A percentile compares a stretch with the other conserved stretches of the same genome.
These are phyloP conservation scores for Globisporangium apiculatum DNA, from an alignment of 352 stramenopile species.

Conservation along the genomic window DNA sequence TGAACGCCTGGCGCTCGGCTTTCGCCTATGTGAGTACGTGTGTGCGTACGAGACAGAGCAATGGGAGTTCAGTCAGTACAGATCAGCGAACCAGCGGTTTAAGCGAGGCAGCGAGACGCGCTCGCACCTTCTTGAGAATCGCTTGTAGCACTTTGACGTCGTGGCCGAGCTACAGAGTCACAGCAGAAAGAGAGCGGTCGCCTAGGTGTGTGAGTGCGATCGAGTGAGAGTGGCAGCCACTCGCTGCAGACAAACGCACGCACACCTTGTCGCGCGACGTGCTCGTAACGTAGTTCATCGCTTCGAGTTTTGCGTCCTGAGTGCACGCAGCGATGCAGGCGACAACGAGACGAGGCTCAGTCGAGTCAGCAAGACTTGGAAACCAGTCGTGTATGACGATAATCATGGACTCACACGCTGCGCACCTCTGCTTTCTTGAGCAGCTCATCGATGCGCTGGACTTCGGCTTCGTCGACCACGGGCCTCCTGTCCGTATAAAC, in stretches of 20 bases:
- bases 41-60: neutral
- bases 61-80: too few relatives aligned
- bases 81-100: too few relatives aligned
- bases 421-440: slow-evolving; percentile 64
- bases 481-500: slow-evolving; percentile 24
- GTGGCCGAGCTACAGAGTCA: slow-evolving; percentile 41
- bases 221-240: too few relatives aligned
- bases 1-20: slow-evolving; percentile 69
- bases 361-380: too few relatives aligned
- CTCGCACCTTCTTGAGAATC: slow-evolving; percentile 62
- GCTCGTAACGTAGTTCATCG: slow-evolving; percentile 62
- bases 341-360: too few relatives aligned
- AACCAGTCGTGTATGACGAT: too few relatives aligned
- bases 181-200: too few relatives aligned
- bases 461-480: slow-evolving; percentile 43
- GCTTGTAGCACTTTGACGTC: slow-evolving; percentile 65
- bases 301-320: slow-evolving; percentile 65
- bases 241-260: neutral
- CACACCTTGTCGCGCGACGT: slow-evolving; percentile 69
- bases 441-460: slow-evolving; percentile 68
- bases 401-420: neutral
- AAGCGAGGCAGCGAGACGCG: too few relatives aligned
- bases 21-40: slow-evolving; percentile 33
- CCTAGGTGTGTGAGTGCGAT: too few relatives aligned
- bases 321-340: neutral